phyloP scores from a whole-genome alignment of 805 yeast genomes.

The Clavispora fructus region DNA sequence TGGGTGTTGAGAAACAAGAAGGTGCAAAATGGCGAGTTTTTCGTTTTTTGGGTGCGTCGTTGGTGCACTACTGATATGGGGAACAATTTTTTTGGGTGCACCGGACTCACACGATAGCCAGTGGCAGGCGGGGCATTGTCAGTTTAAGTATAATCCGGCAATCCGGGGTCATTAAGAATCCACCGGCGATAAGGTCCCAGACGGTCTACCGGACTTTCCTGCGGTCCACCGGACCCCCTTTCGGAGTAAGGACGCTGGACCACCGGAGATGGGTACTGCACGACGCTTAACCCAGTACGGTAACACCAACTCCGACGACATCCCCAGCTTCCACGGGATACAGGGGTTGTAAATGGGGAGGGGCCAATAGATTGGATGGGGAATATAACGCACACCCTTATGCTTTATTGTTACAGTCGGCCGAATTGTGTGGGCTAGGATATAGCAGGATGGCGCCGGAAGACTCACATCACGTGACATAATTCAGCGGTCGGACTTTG shows the following conservation, averaged over 20 bases:
- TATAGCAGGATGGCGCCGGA: no score
- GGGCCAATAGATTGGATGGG: no score
- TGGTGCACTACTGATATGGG: slow-evolving; percentile 9
- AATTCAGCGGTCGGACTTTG: no score
- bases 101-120: slow-evolving; percentile 1
- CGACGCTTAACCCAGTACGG: neutral
- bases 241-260: neutral
- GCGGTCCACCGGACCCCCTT: neutral
- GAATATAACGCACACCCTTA: no score
- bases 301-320: no score
- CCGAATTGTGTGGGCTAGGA: no score
- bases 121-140: neutral
- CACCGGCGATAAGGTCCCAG: neutral
- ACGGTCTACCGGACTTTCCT: neutral
- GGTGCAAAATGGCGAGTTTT: neutral
- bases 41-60: slow-evolving; percentile 7
- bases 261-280: neutral
- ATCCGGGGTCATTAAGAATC: neutral
- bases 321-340: no score
- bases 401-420: no score
- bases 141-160: neutral
- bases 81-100: slow-evolving; percentile 11
- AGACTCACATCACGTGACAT: no score
- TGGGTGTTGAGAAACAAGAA: neutral
- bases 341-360: no score